Percentiles rank a stretch among this genome's conserved stretches.
Evolutionary conservation across 805 yeast species (phyloP).

Genomic region (Wickerhamia fluorescens): DNA sequence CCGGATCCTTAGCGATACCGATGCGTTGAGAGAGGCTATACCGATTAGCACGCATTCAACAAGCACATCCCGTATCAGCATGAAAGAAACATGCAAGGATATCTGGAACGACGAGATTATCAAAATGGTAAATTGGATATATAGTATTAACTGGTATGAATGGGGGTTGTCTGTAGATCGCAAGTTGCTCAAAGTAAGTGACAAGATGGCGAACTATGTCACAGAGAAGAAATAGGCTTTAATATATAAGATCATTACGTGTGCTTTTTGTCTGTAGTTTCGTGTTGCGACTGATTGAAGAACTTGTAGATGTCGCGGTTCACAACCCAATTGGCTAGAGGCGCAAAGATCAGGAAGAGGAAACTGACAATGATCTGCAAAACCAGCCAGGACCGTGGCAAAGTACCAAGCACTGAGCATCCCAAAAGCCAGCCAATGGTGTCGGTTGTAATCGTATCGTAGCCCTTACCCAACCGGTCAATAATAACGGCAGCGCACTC

Average conservation of each 20-base stretch:
- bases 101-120: slow-evolving; percentile 75
- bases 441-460: slow-evolving; percentile 75
- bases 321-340: slow-evolving; percentile 49
- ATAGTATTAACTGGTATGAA: slow-evolving; percentile 44
- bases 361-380: slow-evolving; percentile 34
- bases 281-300: slow-evolving; percentile 34
- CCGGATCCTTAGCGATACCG: slow-evolving; percentile 43
- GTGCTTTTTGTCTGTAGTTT: slow-evolving; percentile 3
- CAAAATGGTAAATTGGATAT: slow-evolving; percentile 56
- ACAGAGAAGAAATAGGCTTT: slow-evolving; percentile 3
- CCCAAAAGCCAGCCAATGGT: slow-evolving; percentile 76
- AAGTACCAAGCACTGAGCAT: slow-evolving; percentile 57
- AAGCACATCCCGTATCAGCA: slow-evolving; percentile 26
- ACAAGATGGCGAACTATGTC: slow-evolving; percentile 13
- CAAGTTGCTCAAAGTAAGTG: slow-evolving; percentile 21
- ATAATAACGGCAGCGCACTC: slow-evolving; percentile 60
- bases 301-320: slow-evolving; percentile 45
- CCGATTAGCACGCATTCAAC: slow-evolving; percentile 30
- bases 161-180: slow-evolving; percentile 29
- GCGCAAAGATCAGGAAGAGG: slow-evolving; percentile 36
- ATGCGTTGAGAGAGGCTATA: slow-evolving; percentile 35
- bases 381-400: slow-evolving; percentile 57
- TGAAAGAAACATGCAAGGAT: slow-evolving; percentile 61
- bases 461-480: slow-evolving; percentile 51
- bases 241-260: too few relatives aligned